Evolutionary conservation across 768 basidiomycete species (phyloP), one percentile per base, ranked within the genome.

Genomic region (Jaapia argillacea): DNA sequence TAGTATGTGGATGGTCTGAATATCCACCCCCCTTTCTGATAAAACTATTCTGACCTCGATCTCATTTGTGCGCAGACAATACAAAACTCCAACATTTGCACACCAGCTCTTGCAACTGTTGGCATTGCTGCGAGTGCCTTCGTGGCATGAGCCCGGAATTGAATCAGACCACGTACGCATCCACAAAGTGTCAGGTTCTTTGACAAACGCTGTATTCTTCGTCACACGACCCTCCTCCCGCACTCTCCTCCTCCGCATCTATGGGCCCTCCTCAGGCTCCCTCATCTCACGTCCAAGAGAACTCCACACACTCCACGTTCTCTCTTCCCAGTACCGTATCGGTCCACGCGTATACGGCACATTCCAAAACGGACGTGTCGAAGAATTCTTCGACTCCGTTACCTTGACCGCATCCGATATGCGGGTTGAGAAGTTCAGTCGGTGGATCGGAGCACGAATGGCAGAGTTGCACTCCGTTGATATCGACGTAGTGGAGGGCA

Each of bases 201-300:
- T 97, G 50, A 99, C 94, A 33, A 99, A 99, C 61, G 85, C 88
- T 44, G 91, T 99, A 44, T 98, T 89, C 67, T 99, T 98, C 64
- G 84, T 97, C 43, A 88, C 92, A 6, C 90, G 79, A 56, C 69
- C 76, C 27, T 58, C 67, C 24, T 61, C 66, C 42, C 72, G 67
- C 51, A 93, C 87, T 1, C 61, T 97, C 22, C 72, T 99, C 6
- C 76, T 98, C 46, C 84, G 96, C 48, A 76, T 99, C 44, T 99
- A 97, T 58, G 96, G 96, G 5, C 69, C 86, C 4, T 88, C 88
- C 39, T 89, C 92, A 4, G 78, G 77, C 23, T 69, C 77, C 10
- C 78, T 99, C 55, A 91, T 99, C 57, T 90, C 87, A 45, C 87
- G 94, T 25, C 72, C 79, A 6, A 75, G 74, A 47, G 96, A 98